Conservation (phyloP, 1,139 yeast genomes). For the Taphrina sp. region DNA sequence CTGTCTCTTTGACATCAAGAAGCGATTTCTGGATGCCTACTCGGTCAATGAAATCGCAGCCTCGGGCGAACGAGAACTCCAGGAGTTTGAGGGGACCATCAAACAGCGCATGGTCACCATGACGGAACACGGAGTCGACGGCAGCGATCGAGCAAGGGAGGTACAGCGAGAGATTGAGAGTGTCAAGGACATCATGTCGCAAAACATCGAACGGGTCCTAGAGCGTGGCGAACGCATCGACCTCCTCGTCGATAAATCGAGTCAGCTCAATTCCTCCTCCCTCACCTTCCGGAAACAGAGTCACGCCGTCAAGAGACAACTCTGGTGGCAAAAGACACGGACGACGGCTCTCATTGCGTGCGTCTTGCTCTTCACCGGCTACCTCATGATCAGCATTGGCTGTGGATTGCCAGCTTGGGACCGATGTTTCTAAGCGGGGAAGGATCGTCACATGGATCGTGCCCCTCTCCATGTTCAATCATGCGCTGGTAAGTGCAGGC, state of each 20-base stretch:
- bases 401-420: constrained; percentile 29
- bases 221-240: constrained; percentile 79
- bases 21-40: constrained; percentile 39
- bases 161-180: constrained; percentile 47
- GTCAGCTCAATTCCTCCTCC: constrained; percentile 65
- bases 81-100: constrained; percentile 33
- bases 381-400: constrained; percentile 24
- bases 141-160: constrained; percentile 17
- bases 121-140: constrained; percentile 13
- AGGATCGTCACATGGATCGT: neutral
- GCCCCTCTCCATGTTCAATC: too few species aligned
- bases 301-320: constrained; percentile 58
- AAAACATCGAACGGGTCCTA: constrained; percentile 52
- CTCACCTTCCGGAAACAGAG: constrained; percentile 73
- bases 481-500: too few species aligned
- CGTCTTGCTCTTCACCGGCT: constrained; percentile 12
- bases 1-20: constrained; percentile 42
- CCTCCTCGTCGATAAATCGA: constrained; percentile 75
- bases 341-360: constrained; percentile 40
- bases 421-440: constrained; percentile 7
- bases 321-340: constrained; percentile 62
- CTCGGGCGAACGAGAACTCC: constrained; percentile 35
- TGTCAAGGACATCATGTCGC: constrained; percentile 46
- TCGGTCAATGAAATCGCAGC: constrained; percentile 36
- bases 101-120: constrained; percentile 34